Conservation (phyloP, 2,329 filamentous ascomycete genomes). For the Sporothrix dimorphospora region DNA sequence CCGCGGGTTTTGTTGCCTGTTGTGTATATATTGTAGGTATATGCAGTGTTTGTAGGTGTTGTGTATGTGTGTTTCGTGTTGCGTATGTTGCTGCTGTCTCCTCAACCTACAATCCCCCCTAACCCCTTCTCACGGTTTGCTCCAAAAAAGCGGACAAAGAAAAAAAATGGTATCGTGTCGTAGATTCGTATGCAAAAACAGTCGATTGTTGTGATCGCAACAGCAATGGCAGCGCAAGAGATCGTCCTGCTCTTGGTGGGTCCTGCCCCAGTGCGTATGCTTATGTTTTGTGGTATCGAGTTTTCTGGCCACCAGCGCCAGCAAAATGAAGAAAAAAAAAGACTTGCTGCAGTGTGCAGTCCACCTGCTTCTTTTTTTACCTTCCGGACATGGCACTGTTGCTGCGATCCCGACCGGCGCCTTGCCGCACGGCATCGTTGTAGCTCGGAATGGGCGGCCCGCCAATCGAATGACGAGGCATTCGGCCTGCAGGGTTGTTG, state of each 20-base stretch:
- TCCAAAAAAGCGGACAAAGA: constrained; percentile 16
- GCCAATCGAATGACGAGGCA: constrained; percentile 27
- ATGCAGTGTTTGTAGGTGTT: not conserved
- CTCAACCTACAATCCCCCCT: not conserved
- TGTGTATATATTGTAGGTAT: not conserved
- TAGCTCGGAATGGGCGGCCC: constrained; percentile 79
- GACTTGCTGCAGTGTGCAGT: not conserved
- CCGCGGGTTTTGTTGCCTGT: not conserved
- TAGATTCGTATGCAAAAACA: constrained; percentile 32
- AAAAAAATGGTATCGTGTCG: constrained; percentile 34
- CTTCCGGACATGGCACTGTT: constrained; percentile 42
- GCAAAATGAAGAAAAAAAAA: not conserved
- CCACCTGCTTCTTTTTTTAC: not conserved
- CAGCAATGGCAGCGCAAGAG: not conserved
- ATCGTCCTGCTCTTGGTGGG: constrained; percentile 16
- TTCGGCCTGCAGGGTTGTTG: constrained; percentile 25
- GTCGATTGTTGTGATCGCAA: not conserved
- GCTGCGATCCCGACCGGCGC: constrained; percentile 52
- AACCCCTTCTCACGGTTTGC: not conserved
- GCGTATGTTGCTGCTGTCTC: not conserved
- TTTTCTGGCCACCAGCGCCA: constrained; percentile 23
- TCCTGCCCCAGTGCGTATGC: constrained; percentile 12
- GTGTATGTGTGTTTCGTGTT: not conserved
- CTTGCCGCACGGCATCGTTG: constrained; percentile 69
- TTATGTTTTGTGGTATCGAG: not conserved